Percentiles rank a stretch among this genome's conserved stretches.
These are phyloP conservation scores for Neopestalotiopsis clavispora DNA, from an alignment of 2,329 filamentous ascomycete species.

Conservation along the genomic window DNA sequence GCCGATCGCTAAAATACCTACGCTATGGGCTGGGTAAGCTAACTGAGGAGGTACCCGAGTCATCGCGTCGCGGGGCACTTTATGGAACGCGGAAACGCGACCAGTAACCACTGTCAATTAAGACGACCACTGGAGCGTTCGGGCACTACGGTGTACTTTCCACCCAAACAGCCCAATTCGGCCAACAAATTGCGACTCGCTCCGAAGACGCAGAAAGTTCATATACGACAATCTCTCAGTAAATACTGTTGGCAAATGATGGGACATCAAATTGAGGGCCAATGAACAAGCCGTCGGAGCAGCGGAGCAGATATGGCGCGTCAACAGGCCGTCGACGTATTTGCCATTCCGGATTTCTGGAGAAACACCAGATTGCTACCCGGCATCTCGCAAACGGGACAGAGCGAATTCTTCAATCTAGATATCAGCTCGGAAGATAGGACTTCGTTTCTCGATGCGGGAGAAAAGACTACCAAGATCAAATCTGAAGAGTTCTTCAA, in stretches of 20 bases:
- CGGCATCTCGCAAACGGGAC: slow-evolving; percentile 32
- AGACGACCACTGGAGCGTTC: not conserved
- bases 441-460: slow-evolving; percentile 15
- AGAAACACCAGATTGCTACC: slow-evolving; percentile 54
- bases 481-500: slow-evolving; percentile 48
- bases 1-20: slow-evolving; percentile 4
- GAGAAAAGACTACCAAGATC: slow-evolving; percentile 19
- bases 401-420: slow-evolving; percentile 50
- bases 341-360: slow-evolving; percentile 68
- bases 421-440: slow-evolving; percentile 37
- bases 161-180: not conserved
- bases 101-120: not conserved
- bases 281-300: not conserved
- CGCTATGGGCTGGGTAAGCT: not conserved
- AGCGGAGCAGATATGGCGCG: slow-evolving; percentile 40
- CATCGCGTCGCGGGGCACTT: not conserved
- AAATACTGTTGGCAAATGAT: not conserved
- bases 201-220: not conserved
- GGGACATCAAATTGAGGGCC: not conserved
- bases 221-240: not conserved
- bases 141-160: not conserved
- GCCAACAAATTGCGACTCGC: not conserved
- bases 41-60: not conserved
- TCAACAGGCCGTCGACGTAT: slow-evolving; percentile 58
- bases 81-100: not conserved